Conservation (phyloP, 2,329 filamentous ascomycete species). For the Diplodia sapinea region DNA sequence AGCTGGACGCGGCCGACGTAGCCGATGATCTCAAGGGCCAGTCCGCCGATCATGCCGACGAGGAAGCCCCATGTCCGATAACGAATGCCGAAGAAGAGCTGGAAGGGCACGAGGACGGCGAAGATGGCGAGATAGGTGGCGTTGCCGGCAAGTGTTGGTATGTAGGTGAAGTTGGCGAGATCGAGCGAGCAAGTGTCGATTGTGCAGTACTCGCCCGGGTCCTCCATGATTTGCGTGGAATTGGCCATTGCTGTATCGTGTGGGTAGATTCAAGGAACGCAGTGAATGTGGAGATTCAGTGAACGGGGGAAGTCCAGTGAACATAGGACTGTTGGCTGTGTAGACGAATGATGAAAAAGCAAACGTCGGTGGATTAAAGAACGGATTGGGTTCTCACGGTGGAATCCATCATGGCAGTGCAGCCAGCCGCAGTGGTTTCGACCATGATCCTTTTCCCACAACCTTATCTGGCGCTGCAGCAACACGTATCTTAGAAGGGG, state of each 20-base stretch:
- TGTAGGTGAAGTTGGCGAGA: conserved; percentile 60
- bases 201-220: conserved; percentile 28
- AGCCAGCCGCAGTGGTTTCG: not conserved
- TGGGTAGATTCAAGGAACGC: too few species aligned
- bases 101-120: conserved; percentile 54
- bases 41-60: conserved; percentile 56
- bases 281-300: too few species aligned
- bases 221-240: not conserved
- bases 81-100: conserved; percentile 56
- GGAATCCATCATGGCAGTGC: conserved; percentile 12
- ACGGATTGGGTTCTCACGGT: not conserved
- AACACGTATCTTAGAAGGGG: not conserved
- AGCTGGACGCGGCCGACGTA: conserved; percentile 63
- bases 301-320: too few species aligned
- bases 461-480: too few species aligned
- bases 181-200: conserved; percentile 54
- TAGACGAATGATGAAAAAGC: not conserved
- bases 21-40: conserved; percentile 60
- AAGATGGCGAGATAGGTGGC: conserved; percentile 61
- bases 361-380: not conserved
- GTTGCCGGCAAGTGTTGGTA: conserved; percentile 59
- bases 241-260: conserved; percentile 1
- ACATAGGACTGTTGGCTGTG: not conserved
- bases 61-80: conserved; percentile 64
- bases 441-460: not conserved